A percentile compares a stretch with the other conserved stretches of the same genome.
Evolutionary conservation across 352 stramenopile genomes (phyloP).

Genomic region (Pythium vanterpoolii): DNA sequence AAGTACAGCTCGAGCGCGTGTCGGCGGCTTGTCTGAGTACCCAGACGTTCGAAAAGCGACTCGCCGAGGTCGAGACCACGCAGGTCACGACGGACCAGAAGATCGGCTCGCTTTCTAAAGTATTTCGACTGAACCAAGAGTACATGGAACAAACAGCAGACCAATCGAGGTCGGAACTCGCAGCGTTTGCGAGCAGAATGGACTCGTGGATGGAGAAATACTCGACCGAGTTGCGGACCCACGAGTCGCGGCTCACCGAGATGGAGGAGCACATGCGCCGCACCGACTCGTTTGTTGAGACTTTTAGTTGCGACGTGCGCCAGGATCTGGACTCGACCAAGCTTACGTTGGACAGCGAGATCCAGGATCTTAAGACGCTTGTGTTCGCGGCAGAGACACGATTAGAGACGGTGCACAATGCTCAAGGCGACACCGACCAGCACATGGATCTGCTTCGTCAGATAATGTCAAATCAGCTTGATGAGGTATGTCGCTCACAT

Average conservation of each 20-base stretch:
- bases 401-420: slow-evolving; percentile 36
- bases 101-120: slow-evolving; percentile 60
- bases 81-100: slow-evolving; percentile 50
- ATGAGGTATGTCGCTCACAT: slow-evolving; percentile 31
- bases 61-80: slow-evolving; percentile 47
- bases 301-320: slow-evolving; percentile 30
- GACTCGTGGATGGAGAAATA: slow-evolving; percentile 72
- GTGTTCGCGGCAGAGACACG: slow-evolving; percentile 42
- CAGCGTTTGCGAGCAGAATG: slow-evolving; percentile 33
- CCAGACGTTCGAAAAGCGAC: slow-evolving; percentile 64
- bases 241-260: slow-evolving; percentile 32
- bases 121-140: slow-evolving; percentile 69
- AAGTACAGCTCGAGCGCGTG: slow-evolving; percentile 85
- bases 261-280: slow-evolving; percentile 40
- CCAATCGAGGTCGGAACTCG: slow-evolving; percentile 36
- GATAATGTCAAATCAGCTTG: slow-evolving; percentile 36
- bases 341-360: slow-evolving; percentile 29
- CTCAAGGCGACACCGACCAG: slow-evolving; percentile 31
- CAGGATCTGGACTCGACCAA: slow-evolving; percentile 24
- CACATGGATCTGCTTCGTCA: slow-evolving; percentile 43
- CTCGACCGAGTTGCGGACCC: slow-evolving; percentile 36
- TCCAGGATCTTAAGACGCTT: slow-evolving; percentile 49
- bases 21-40: slow-evolving; percentile 72
- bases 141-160: slow-evolving; percentile 56
- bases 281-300: slow-evolving; percentile 40